Conservation (phyloP, 208 protist species). For the Strigomonas oncopelti region DNA sequence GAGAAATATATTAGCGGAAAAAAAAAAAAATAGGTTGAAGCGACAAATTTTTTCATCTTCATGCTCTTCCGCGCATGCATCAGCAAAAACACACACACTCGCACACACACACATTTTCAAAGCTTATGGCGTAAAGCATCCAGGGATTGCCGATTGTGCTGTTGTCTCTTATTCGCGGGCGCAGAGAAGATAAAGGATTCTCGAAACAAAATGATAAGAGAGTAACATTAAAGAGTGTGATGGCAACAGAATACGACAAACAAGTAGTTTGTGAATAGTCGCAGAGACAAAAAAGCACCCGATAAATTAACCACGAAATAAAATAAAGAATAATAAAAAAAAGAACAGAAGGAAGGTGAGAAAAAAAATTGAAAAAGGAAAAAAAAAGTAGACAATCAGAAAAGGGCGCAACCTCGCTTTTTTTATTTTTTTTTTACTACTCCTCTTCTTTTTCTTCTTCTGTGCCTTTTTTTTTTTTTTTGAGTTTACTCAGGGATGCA, state of each 20-base stretch:
- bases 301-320: no score
- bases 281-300: slow-evolving; percentile 3
- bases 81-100: no score
- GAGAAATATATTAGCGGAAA: no score
- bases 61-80: no score
- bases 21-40: no score
- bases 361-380: slow-evolving; percentile 11
- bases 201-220: not conserved
- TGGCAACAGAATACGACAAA: not conserved
- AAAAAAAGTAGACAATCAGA: slow-evolving; percentile 4
- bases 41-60: no score
- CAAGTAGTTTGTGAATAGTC: not conserved
- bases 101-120: no score
- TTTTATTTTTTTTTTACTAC: not conserved
- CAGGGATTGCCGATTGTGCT: no score
- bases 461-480: not conserved
- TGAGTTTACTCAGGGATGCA: not conserved
- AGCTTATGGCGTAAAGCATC: no score
- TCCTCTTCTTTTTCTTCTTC: not conserved
- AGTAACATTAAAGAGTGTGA: not conserved
- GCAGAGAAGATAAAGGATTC: not conserved
- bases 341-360: slow-evolving; percentile 3
- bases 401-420: not conserved
- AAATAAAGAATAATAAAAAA: not conserved
- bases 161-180: no score